Percentiles rank a stretch among this genome's conserved stretches.
phyloP scores from a whole-genome alignment of 257 asterid genomes.

The Misopates orontium region DNA sequence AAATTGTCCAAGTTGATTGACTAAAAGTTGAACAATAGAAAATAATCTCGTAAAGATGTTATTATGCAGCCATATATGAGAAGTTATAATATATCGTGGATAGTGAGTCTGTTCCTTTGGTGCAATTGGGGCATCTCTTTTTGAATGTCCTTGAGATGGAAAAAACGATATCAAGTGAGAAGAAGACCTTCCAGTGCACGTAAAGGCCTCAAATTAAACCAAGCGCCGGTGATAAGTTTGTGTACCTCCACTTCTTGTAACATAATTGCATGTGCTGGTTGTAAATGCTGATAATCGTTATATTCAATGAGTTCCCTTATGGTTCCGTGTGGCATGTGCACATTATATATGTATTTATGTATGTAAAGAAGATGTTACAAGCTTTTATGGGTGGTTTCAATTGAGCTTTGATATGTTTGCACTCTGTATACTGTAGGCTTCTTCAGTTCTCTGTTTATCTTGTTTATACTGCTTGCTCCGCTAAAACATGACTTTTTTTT shows the following conservation, averaged over 20 bases:
- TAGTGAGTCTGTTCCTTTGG: slow-evolving; percentile 6
- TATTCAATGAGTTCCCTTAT: not conserved
- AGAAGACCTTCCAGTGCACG: not conserved
- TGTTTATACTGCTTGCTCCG: not conserved
- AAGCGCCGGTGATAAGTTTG: not conserved
- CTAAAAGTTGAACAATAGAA: not conserved
- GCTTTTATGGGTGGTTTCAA: no score
- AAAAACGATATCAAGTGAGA: not conserved
- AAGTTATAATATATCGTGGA: not conserved
- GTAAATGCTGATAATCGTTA: not conserved
- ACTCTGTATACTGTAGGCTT: not conserved
- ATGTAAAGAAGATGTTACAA: no score
- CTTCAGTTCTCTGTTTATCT: not conserved
- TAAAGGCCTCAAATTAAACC: not conserved
- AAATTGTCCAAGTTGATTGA: not conserved
- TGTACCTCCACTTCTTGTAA: not conserved
- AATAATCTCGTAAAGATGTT: no score
- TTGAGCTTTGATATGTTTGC: slow-evolving; percentile 2
- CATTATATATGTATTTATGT: no score
- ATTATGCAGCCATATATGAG: not conserved
- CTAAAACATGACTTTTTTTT: not conserved
- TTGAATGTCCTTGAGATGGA: not conserved
- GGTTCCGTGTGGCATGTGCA: not conserved
- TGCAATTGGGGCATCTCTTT: not conserved
- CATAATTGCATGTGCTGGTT: not conserved